These are phyloP conservation scores for Trichoderma atrobrunneum DNA, from an alignment of 2,329 filamentous ascomycete species.

Conservation along the genomic window DNA sequence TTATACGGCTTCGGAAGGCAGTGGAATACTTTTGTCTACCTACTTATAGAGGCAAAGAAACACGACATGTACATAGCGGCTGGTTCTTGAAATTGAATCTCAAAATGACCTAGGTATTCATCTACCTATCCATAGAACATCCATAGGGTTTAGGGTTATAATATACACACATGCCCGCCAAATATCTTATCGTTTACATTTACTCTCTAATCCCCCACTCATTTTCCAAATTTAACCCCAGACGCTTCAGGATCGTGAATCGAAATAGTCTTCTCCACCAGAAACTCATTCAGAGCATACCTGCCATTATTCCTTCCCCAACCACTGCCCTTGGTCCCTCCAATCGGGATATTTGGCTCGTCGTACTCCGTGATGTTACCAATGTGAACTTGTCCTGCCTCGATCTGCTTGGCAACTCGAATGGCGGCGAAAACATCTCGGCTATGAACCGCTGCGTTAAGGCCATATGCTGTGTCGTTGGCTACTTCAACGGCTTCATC, in stretches of 20 bases:
- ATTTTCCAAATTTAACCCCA: constrained; percentile 2
- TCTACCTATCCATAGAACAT: too few species aligned
- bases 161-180: background rate
- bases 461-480: constrained; percentile 75
- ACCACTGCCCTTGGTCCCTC: constrained; percentile 60
- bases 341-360: constrained; percentile 58
- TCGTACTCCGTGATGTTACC: constrained; percentile 63
- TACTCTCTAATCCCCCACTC: background rate
- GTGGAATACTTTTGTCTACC: too few species aligned
- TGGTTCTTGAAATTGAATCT: too few species aligned
- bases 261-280: constrained; percentile 22
- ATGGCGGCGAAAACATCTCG: constrained; percentile 56
- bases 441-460: constrained; percentile 68
- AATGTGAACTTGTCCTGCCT: constrained; percentile 63
- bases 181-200: background rate
- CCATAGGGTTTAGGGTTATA: background rate
- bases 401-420: constrained; percentile 54
- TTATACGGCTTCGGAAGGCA: too few species aligned
- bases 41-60: too few species aligned
- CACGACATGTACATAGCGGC: too few species aligned
- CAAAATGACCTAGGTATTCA: too few species aligned
- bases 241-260: background rate
- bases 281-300: constrained; percentile 26
- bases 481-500: constrained; percentile 71
- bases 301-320: constrained; percentile 54